A percentile compares a stretch with the other conserved stretches of the same genome.
These are phyloP conservation scores for Geotrichum ghanense DNA, from an alignment of 805 yeast species.

Conservation along the genomic window DNA sequence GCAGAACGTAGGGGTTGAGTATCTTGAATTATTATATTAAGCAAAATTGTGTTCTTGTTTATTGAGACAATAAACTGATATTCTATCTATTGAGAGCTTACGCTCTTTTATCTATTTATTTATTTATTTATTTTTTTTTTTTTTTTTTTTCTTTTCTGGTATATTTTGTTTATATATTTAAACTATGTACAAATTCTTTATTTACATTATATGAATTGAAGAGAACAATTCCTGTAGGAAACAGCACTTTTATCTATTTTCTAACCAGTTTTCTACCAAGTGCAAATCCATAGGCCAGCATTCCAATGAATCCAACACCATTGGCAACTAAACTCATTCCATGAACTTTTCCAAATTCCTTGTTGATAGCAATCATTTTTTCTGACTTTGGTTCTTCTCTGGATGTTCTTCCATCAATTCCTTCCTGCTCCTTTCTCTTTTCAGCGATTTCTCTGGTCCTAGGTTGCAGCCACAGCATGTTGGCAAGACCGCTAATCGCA, in stretches of 20 bases:
- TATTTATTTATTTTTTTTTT: too few species aligned
- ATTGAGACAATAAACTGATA: too few species aligned
- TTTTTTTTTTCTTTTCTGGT: too few species aligned
- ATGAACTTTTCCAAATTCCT: slow-evolving; percentile 1
- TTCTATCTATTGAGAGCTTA: too few species aligned
- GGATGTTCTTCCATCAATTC: background rate
- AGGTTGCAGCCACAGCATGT: background rate
- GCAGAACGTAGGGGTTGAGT: too few species aligned
- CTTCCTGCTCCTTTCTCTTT: background rate
- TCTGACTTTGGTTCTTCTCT: slow-evolving; percentile 1
- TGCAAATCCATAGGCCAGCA: background rate
- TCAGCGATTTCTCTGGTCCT: background rate
- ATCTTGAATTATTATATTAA: too few species aligned
- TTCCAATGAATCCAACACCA: background rate
- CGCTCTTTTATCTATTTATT: too few species aligned
- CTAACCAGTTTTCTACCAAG: background rate
- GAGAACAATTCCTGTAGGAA: background rate
- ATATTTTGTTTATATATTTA: too few species aligned
- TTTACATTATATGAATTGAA: too few species aligned
- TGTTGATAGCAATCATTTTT: background rate
- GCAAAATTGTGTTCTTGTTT: too few species aligned
- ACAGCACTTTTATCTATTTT: background rate
- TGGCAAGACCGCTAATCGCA: background rate
- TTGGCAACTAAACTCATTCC: background rate
- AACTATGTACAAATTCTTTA: too few species aligned